A percentile compares a stretch with the other conserved stretches of the same genome.
Conservation (phyloP, 495 filamentous ascomycete genomes). For the Penicillium nucicola region DNA sequence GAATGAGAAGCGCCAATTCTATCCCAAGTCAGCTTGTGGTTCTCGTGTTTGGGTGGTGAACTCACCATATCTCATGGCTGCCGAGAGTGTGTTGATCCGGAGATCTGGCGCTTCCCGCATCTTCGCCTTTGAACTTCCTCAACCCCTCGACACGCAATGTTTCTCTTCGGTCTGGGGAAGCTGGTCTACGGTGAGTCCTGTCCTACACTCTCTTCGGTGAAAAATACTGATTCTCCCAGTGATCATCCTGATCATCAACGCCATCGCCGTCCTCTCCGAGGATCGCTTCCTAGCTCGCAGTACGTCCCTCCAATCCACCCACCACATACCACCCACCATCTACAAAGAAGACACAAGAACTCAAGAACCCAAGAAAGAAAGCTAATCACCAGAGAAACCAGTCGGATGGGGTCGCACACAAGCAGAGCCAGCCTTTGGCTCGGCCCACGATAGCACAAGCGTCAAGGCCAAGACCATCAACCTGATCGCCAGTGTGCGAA, state of each 20-base stretch:
- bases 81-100: slow-evolving; percentile 23
- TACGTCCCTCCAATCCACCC: slow-evolving; percentile 43
- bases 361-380: neutral
- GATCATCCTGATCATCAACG: slow-evolving; percentile 83
- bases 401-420: slow-evolving; percentile 75
- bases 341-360: neutral
- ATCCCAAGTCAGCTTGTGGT: slow-evolving; percentile 1
- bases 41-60: neutral
- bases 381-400: slow-evolving; percentile 29
- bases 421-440: slow-evolving; percentile 72
- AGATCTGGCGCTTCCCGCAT: slow-evolving; percentile 31
- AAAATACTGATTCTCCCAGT: slow-evolving; percentile 44
- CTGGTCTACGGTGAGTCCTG: slow-evolving; percentile 62
- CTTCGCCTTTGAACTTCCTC: slow-evolving; percentile 3
- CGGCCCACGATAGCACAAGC: slow-evolving; percentile 65
- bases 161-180: slow-evolving; percentile 68
- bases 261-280: slow-evolving; percentile 92
- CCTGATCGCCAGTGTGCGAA: slow-evolving; percentile 85
- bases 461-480: slow-evolving; percentile 85
- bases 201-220: neutral
- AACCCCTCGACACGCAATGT: slow-evolving; percentile 43
- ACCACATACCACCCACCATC: neutral
- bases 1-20: slow-evolving; percentile 22
- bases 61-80: slow-evolving; percentile 26
- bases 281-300: slow-evolving; percentile 95